phyloP scores from a whole-genome alignment of 1,284 basidiomycete species.

The Pterula multifida region DNA sequence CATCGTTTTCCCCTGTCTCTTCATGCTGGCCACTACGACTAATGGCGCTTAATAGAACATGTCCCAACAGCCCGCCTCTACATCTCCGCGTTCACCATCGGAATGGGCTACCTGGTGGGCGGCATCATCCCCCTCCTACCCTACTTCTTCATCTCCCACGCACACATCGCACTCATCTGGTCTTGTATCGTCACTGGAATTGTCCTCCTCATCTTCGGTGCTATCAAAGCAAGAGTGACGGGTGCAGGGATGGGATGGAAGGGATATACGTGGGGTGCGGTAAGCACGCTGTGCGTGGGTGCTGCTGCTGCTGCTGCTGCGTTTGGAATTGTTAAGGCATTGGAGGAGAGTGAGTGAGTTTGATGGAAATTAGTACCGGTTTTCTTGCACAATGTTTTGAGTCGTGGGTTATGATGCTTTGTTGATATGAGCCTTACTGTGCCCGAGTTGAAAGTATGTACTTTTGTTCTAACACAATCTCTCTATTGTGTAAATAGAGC shows the following conservation, averaged over 20 bases:
- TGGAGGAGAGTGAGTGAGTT: constrained; percentile 34
- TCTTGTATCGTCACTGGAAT: constrained; percentile 71
- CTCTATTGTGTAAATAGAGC: too few relatives aligned
- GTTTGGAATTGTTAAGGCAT: constrained; percentile 70
- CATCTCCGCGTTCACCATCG: constrained; percentile 87
- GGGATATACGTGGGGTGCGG: constrained; percentile 74
- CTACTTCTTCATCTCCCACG: constrained; percentile 74
- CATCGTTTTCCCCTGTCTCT: constrained; percentile 1
- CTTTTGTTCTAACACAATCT: too few relatives aligned
- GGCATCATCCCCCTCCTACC: constrained; percentile 84
- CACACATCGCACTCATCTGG: constrained; percentile 58
- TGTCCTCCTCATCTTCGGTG: constrained; percentile 84
- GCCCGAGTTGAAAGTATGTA: too few relatives aligned
- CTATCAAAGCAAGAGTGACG: constrained; percentile 81
- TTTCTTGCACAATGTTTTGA: too few relatives aligned
- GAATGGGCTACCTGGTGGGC: constrained; percentile 76
- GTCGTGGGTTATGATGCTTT: too few relatives aligned
- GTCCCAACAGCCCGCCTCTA: constrained; percentile 59
- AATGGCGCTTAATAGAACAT: constrained; percentile 49
- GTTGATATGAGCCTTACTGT: too few relatives aligned
- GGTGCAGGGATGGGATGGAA: constrained; percentile 52
- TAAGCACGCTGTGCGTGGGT: constrained; percentile 84
- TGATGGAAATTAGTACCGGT: too few relatives aligned
- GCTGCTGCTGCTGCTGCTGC: constrained; percentile 84
- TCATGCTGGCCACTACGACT: constrained; percentile 1